phyloP scores from a whole-genome alignment of 176 grass and related monocot species.

The Oropetium thomaeum region DNA sequence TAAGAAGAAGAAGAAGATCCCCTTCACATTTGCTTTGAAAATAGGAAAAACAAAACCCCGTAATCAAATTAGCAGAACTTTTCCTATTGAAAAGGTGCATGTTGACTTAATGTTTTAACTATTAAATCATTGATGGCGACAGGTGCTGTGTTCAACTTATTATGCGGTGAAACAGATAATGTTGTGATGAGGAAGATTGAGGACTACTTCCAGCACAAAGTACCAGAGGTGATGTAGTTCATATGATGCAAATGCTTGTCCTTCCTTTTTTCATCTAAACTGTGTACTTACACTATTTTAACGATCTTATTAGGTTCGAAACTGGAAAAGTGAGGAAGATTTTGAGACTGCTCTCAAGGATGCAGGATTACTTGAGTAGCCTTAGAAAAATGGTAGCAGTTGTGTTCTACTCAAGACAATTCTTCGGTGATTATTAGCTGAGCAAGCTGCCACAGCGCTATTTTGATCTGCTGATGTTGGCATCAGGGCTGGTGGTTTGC shows the following conservation, averaged over 20 bases:
- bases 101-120: background rate
- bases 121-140: conserved; percentile 34
- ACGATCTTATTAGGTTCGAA: conserved; percentile 51
- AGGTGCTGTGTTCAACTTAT: conserved; percentile 97
- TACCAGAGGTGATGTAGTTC: conserved; percentile 53
- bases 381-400: background rate
- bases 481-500: background rate
- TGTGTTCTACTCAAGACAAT: background rate
- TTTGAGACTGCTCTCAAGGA: conserved; percentile 92
- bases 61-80: background rate
- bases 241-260: background rate
- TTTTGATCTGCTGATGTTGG: background rate
- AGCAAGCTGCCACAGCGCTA: background rate
- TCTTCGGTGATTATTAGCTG: background rate
- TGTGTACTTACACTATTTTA: background rate
- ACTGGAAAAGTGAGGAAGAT: conserved; percentile 77
- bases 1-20: no score
- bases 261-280: conserved; percentile 5
- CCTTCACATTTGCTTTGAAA: background rate
- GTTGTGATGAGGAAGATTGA: conserved; percentile 89
- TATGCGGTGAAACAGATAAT: conserved; percentile 62
- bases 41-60: background rate
- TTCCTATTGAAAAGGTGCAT: no score
- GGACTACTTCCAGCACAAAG: conserved; percentile 64
- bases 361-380: conserved; percentile 64